Conservation (phyloP, 306 rosid genomes). For the Quercus dentata region DNA sequence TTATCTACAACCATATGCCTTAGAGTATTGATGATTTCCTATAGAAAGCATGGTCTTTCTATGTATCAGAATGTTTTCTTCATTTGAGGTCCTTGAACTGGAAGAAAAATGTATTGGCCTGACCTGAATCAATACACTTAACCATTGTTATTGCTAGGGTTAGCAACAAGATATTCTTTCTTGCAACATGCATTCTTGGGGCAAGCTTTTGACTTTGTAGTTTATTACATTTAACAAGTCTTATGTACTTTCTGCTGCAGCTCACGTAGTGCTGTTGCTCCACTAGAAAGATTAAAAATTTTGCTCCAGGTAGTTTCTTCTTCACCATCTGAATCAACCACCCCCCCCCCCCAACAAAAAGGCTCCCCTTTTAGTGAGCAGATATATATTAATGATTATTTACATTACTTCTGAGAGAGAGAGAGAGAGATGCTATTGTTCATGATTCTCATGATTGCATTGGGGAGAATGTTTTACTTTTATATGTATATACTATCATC, state of each 20-base stretch:
- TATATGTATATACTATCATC: background rate
- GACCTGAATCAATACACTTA: background rate
- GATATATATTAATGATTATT: background rate
- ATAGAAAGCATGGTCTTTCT: background rate
- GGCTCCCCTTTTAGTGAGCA: background rate
- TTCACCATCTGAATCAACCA: background rate
- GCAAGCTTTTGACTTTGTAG: background rate
- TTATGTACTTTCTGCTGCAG: conserved; percentile 28
- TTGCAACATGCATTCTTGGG: background rate
- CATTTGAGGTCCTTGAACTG: conserved; percentile 6
- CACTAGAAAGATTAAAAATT: conserved; percentile 63
- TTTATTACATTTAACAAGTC: background rate
- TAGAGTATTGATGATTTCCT: background rate
- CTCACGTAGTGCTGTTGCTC: conserved; percentile 69
- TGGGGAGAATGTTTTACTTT: background rate
- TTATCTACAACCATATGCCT: background rate
- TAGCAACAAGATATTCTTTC: background rate
- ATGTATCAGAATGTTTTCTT: background rate
- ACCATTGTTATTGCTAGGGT: conserved; percentile 1
- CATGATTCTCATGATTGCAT: background rate
- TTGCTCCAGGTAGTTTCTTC: conserved; percentile 45
- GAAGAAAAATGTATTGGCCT: background rate
- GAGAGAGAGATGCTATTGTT: background rate
- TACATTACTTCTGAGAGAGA: background rate
- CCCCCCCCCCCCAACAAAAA: too few species aligned